phyloP scores from a whole-genome alignment of 116 monocot species.

The Zostera marina region DNA sequence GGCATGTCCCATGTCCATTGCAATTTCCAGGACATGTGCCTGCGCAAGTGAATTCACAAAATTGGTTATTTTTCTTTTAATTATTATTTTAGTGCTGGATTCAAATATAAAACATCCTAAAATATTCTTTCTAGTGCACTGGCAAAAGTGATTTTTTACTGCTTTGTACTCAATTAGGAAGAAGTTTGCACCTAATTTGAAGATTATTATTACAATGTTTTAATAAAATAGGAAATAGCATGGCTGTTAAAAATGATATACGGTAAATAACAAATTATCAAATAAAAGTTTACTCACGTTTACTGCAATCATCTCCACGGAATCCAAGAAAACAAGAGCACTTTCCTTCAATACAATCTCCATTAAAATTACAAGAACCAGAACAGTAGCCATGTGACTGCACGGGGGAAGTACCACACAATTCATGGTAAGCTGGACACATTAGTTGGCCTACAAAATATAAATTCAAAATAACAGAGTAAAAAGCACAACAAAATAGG shows the following conservation, averaged over 20 bases:
- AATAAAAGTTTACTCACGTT: slow-evolving; percentile 27
- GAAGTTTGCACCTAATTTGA: too few relatives aligned
- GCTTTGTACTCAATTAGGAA: too few relatives aligned
- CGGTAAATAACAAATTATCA: background rate
- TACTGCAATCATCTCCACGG: slow-evolving; percentile 79
- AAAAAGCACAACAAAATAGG: background rate
- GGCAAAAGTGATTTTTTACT: too few relatives aligned
- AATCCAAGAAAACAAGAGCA: slow-evolving; percentile 92
- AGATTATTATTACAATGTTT: too few relatives aligned
- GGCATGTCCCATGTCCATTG: slow-evolving; percentile 56
- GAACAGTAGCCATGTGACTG: slow-evolving; percentile 49
- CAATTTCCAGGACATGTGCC: slow-evolving; percentile 66
- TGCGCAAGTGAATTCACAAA: slow-evolving; percentile 5
- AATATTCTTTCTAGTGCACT: too few relatives aligned
- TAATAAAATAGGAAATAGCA: too few relatives aligned
- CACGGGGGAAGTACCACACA: slow-evolving; percentile 34
- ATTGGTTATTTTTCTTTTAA: too few relatives aligned
- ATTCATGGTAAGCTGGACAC: slow-evolving; percentile 86
- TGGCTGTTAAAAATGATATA: background rate
- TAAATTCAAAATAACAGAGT: slow-evolving; percentile 1
- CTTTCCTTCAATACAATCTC: slow-evolving; percentile 76
- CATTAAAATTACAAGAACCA: slow-evolving; percentile 63
- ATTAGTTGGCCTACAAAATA: slow-evolving; percentile 88
- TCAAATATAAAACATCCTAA: too few relatives aligned
- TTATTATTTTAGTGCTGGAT: too few relatives aligned